Base-by-base conservation (phyloP, 1,284 basidiomycete genomes). In the Takashimella koratensis region DNA sequence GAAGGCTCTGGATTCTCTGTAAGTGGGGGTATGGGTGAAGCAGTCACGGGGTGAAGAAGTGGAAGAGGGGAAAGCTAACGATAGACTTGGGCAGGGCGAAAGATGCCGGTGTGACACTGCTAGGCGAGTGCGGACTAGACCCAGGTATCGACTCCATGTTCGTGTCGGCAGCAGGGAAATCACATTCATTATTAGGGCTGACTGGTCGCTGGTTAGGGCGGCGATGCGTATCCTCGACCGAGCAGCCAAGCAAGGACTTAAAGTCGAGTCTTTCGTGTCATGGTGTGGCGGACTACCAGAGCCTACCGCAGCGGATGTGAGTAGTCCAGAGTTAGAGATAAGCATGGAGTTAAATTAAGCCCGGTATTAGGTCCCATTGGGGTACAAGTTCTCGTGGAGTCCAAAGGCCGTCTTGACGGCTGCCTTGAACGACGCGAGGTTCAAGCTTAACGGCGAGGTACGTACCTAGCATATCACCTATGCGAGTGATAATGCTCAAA, bases 361-460 rank as follows among this genome's bases (percentile, higher is more conserved):
- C 13, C 12, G 20, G 11, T 20, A 6, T 67, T 77, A 50, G 75
- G 84, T 83, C 11, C 84, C 91, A 2, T 77, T 95, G 16, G 84
- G 87, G 26, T 97, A 97, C 76, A 96, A 96, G 74, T 98, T 97
- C 73, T 93, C 90, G 57, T 97, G 93, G 94, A 89, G 85, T 52
- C 93, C 94, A 2, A 82, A 85, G 58, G 93, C 90, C 1, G 92
- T 95, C 3, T 77, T 98, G 40, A 83, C 82, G 13, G 93, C 93
- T 1, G 87, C 90, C 0, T 76, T 86, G 57, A 94, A 95, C 67
- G 76, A 80, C 0, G 93, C 93, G 6, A 74, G 73, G 56, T 96
- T 86, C 76, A 82, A 83, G 65, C 76, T 92, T 16, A 67, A 79
- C 39, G 79, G 80, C 3, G 65, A 83, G 73, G 86, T 87, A 59